Conservation (phyloP, 306 rosid species). For the Medicago arabica region DNA sequence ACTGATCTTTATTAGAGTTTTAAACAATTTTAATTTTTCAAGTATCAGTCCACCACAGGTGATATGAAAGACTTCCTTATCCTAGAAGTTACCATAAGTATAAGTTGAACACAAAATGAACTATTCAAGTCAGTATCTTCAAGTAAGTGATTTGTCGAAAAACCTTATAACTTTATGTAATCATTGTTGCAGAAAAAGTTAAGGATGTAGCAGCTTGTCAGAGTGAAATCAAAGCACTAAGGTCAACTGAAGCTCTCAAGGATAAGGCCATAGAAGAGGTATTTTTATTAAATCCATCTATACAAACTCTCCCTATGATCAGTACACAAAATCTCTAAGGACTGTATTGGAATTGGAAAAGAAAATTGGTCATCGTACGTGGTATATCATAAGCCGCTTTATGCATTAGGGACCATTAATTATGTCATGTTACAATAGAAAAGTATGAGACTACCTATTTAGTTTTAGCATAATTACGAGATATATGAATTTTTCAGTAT, state of each 20-base stretch:
- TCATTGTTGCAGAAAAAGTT: slow-evolving; percentile 60
- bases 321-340: not conserved
- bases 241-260: slow-evolving; percentile 65
- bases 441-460: not conserved
- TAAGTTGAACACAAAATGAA: slow-evolving; percentile 13
- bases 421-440: not conserved
- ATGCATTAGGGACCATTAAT: not conserved
- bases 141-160: not conserved
- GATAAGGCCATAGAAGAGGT: slow-evolving; percentile 92
- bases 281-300: slow-evolving; percentile 24
- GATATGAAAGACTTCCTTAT: not conserved
- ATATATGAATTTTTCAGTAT: not conserved
- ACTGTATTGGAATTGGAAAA: not conserved
- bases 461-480: not conserved
- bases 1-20: not conserved
- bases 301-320: not conserved
- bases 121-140: slow-evolving; percentile 6
- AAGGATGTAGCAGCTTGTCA: slow-evolving; percentile 60
- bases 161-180: slow-evolving; percentile 6
- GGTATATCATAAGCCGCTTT: not conserved
- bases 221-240: slow-evolving; percentile 77
- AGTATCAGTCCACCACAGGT: not conserved
- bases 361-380: slow-evolving; percentile 13
- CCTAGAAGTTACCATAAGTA: not conserved
- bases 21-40: not conserved